Base-by-base conservation (phyloP, 495 filamentous ascomycete genomes). In the Daldinia concentrica region DNA sequence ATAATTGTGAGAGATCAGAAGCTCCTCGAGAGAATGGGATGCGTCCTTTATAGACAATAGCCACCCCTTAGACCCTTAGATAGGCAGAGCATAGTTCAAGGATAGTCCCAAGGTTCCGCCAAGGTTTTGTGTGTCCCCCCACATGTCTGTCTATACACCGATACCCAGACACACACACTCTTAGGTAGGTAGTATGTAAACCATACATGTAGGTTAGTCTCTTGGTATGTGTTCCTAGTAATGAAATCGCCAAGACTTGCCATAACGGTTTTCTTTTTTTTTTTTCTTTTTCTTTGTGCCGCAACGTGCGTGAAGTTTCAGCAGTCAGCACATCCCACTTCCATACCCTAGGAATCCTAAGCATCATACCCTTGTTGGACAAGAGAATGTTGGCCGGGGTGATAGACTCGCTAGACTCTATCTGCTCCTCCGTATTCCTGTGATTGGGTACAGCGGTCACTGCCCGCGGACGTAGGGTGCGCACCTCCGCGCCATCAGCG, bases 161-260 rank as follows among this genome's bases (percentile, higher is more conserved):
- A 65, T 70, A 69, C 52, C 26, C 58, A 71, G 68, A 45, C 65
- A 48, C 55, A 48, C 55, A n/a, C 27, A 43, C 61, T 48, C 51
- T 61, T 6, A 43, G 48, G 36, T 74, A 43, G 48, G 36, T 74
- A 45, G 52, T 69, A 30, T 50, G 43, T 41, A 63, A 56, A 34
- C 54, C 32, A 52, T 34, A 34, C 32, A 34, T 34, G 34, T 36
- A 36, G 11, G 32, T 36, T 52, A 48, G 54, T 37, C 37, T 30
- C 64, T 61, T 56, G 50, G 55, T 64, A 43, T 54, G 60, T 58
- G 43, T 48, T 65, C 65, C 37, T 64, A 34, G 71, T 68, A 62
- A 62, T 74, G 56, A 76, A 39, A 36, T 71, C 69, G 76, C 76
- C 76, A 76, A 78, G 76, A 69, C 76, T 55, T 74, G 62, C 71